These are phyloP conservation scores for Dendryphion nanum DNA, from an alignment of 2,329 filamentous ascomycete species.

Conservation along the genomic window DNA sequence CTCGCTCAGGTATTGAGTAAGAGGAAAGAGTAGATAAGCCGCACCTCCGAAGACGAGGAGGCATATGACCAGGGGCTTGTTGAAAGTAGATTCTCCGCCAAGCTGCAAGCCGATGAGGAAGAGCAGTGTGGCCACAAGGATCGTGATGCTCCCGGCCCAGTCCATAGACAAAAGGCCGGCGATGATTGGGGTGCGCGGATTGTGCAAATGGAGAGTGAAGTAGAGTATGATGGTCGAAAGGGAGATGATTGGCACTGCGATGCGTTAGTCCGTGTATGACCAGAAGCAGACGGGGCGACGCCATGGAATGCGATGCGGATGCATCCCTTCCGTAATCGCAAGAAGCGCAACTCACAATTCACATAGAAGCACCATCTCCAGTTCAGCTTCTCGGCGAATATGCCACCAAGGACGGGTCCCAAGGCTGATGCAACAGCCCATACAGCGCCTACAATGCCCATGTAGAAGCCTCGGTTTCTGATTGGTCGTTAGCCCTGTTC, in stretches of 20 bases:
- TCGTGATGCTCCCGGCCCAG: constrained; percentile 52
- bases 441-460: constrained; percentile 52
- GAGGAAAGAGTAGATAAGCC: constrained; percentile 51
- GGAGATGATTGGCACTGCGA: constrained; percentile 49
- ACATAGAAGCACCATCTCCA: constrained; percentile 54
- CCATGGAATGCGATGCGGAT: no score
- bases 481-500: constrained; percentile 16
- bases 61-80: constrained; percentile 50
- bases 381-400: constrained; percentile 44
- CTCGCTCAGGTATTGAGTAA: constrained; percentile 63
- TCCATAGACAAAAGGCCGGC: constrained; percentile 52
- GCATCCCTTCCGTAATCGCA: no score
- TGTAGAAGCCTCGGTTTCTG: constrained; percentile 48
- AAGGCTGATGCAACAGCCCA: constrained; percentile 57
- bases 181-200: constrained; percentile 48
- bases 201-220: constrained; percentile 54
- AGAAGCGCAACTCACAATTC: constrained; percentile 24
- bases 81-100: constrained; percentile 50
- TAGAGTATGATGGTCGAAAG: constrained; percentile 49
- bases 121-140: constrained; percentile 49
- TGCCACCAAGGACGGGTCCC: constrained; percentile 55
- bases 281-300: neutral
- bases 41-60: constrained; percentile 50
- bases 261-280: no score
- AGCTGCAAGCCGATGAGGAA: constrained; percentile 54